Conservation (phyloP, 306 rosid genomes). For the Prinsepia uniflora region DNA sequence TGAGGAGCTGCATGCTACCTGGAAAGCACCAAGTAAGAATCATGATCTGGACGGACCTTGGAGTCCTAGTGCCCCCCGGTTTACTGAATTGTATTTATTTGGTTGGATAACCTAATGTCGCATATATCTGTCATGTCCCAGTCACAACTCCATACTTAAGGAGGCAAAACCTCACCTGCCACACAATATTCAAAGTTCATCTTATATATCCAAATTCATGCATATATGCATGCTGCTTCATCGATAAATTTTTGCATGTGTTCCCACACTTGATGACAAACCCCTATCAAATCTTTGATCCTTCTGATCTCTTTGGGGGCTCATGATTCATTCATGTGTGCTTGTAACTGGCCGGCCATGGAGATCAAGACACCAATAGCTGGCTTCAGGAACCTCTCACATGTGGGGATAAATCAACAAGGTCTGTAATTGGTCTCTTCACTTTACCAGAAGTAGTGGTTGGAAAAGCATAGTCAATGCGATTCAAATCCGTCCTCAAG, state of each 20-base stretch:
- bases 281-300: neutral
- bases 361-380: slow-evolving; percentile 1
- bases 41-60: neutral
- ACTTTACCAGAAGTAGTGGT: slow-evolving; percentile 9
- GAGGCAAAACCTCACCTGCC: neutral
- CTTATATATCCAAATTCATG: neutral
- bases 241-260: neutral
- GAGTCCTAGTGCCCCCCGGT: neutral
- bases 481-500: slow-evolving; percentile 3
- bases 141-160: neutral
- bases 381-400: slow-evolving; percentile 19
- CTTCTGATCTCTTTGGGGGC: neutral
- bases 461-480: slow-evolving; percentile 1
- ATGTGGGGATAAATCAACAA: slow-evolving; percentile 2
- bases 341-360: neutral
- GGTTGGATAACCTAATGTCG: neutral
- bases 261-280: slow-evolving; percentile 1
- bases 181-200: neutral
- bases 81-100: neutral
- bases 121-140: neutral
- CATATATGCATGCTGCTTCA: neutral
- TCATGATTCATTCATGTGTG: neutral
- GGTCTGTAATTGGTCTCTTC: slow-evolving; percentile 1
- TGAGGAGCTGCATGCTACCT: neutral
- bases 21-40: neutral